Evolutionary conservation across 139 green algal species (phyloP).

Genomic region (Cymbomonas tetramitiformis): DNA sequence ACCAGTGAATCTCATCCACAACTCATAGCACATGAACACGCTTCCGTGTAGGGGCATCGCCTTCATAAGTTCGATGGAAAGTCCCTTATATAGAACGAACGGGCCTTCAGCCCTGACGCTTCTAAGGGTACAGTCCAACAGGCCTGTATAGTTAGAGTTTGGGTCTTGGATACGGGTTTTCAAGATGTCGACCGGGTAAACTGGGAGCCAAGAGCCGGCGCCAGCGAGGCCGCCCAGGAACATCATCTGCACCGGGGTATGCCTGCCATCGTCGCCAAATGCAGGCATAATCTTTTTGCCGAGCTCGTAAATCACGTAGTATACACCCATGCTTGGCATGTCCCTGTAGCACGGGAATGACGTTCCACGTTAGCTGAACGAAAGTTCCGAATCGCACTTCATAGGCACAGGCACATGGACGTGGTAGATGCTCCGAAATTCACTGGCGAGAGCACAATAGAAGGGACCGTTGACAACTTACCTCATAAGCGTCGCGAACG

Average conservation of each 20-base stretch:
- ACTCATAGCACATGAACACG: neutral
- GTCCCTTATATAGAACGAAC: slow-evolving; percentile 10
- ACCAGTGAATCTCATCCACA: neutral
- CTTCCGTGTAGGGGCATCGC: neutral
- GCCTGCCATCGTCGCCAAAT: neutral
- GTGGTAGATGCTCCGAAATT: too few species aligned
- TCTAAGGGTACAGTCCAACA: slow-evolving; percentile 5
- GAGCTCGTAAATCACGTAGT: neutral
- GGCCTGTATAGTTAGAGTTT: slow-evolving; percentile 6
- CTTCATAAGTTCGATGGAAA: neutral
- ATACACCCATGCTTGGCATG: neutral
- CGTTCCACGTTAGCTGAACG: too few species aligned
- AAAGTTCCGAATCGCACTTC: too few species aligned
- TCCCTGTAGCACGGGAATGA: too few species aligned
- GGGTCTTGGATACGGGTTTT: slow-evolving; percentile 15
- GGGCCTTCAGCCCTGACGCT: neutral
- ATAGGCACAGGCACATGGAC: too few species aligned
- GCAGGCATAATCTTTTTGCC: neutral
- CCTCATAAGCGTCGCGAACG: too few species aligned
- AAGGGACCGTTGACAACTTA: too few species aligned
- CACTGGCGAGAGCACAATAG: too few species aligned
- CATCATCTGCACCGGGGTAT: neutral
- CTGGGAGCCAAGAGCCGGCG: neutral
- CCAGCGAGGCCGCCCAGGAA: neutral
- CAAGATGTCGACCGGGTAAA: slow-evolving; percentile 8